Conservation (phyloP, 257 asterid species). For the Haberlea rhodopensis region DNA sequence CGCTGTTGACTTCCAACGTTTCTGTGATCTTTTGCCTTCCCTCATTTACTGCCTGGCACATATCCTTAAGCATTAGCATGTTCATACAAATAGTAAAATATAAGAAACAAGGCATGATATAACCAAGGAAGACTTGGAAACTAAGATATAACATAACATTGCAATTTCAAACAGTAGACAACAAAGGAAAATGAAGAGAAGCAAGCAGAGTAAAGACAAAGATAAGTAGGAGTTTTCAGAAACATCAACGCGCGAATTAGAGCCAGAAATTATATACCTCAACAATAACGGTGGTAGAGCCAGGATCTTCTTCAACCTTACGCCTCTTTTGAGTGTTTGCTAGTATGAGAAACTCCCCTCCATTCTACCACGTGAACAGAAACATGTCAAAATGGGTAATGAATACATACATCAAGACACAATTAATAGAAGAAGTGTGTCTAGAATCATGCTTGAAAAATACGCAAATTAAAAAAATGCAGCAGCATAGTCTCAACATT, state of each 20-base stretch:
- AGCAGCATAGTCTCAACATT: no score
- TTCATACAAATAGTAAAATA: slow-evolving; percentile 4
- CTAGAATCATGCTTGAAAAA: slow-evolving; percentile 8
- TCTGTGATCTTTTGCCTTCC: slow-evolving; percentile 49
- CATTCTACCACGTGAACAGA: slow-evolving; percentile 50
- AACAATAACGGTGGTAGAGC: slow-evolving; percentile 37
- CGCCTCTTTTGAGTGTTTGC: slow-evolving; percentile 90
- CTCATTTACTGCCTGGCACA: slow-evolving; percentile 46
- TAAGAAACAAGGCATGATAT: neutral
- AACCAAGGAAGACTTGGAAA: slow-evolving; percentile 32
- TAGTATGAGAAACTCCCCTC: slow-evolving; percentile 73
- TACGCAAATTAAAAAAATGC: slow-evolving; percentile 4
- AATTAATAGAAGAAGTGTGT: no score
- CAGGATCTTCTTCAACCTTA: slow-evolving; percentile 56
- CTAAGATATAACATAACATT: slow-evolving; percentile 19
- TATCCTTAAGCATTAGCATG: slow-evolving; percentile 35
- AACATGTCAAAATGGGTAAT: slow-evolving; percentile 26
- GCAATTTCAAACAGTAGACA: slow-evolving; percentile 19
- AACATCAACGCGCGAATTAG: slow-evolving; percentile 20
- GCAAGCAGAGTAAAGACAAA: slow-evolving; percentile 7
- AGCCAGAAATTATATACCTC: slow-evolving; percentile 54
- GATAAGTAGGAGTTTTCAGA: neutral
- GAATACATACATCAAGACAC: no score
- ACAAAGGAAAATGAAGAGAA: slow-evolving; percentile 21
- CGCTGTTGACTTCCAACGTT: slow-evolving; percentile 45